These are phyloP conservation scores for Dunaliella sp. DNA, from an alignment of 139 green algal species.

Conservation along the genomic window DNA sequence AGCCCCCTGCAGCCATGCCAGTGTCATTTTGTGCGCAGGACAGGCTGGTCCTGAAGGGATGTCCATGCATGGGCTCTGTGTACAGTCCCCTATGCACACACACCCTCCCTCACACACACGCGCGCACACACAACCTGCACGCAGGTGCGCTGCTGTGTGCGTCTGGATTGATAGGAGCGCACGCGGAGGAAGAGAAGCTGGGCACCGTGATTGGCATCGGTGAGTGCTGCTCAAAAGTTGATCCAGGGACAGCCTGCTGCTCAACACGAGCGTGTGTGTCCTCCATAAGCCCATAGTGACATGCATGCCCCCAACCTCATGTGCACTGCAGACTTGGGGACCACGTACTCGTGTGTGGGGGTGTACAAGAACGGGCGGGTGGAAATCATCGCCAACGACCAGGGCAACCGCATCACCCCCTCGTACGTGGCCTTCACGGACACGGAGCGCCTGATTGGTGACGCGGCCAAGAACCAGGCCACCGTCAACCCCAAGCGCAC, in stretches of 20 bases:
- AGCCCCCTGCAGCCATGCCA: too few species aligned
- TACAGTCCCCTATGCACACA: too few species aligned
- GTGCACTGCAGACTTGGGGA: constrained; percentile 56
- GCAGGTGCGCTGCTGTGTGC: not conserved
- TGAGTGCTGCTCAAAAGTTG: not conserved
- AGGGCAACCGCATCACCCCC: constrained; percentile 98
- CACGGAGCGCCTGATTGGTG: constrained; percentile 97
- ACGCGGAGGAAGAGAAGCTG: constrained; percentile 55
- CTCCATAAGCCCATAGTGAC: not conserved
- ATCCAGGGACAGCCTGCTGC: not conserved
- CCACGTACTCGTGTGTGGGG: constrained; percentile 97
- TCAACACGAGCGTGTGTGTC: not conserved
- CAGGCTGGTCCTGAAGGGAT: too few species aligned
- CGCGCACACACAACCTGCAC: too few species aligned
- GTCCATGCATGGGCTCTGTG: too few species aligned
- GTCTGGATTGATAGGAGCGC: not conserved
- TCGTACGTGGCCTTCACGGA: constrained; percentile 99
- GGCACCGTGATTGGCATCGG: constrained; percentile 95
- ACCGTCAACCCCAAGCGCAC: constrained; percentile 90
- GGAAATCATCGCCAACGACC: constrained; percentile 99
- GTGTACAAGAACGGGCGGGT: constrained; percentile 98
- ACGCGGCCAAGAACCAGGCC: constrained; percentile 98
- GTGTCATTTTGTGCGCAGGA: too few species aligned
- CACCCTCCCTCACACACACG: too few species aligned
- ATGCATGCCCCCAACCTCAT: not conserved